Base-by-base conservation (phyloP, 2,329 filamentous ascomycete species). In the Sporothrix curviconia region DNA sequence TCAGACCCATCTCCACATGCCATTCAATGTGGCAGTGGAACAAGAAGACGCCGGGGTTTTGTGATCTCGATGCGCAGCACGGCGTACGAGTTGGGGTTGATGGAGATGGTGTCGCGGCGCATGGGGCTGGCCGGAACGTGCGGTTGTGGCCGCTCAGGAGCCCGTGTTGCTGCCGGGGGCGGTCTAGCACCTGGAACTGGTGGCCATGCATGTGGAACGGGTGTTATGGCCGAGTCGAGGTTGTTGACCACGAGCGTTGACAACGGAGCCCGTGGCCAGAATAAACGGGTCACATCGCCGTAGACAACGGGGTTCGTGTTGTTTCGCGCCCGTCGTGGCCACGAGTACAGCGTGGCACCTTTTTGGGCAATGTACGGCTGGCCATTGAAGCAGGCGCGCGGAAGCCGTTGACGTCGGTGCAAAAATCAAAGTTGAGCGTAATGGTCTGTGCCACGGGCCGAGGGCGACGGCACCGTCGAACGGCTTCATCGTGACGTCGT, bases 321-420 rank as follows among this genome's bases (percentile, higher is more conserved):
- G 65, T 70, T 63, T n/a, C 1, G 68, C 64, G 4, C 79, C 79
- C 1, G 80, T 72, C 0, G 83, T 83, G 3, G 87, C 76, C n/a
- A 79, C 86, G 84, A 85, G 75, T 89, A 91, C 6, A 92, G 73
- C 0, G 84, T 82, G 0, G 87, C 87, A 0, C 90, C 86, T 65
- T 83, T 81, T 53, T 86, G 86, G 7, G 68, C 60, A n/a, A 86
- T 78, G 66, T 88, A 90, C 7, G 85, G 85, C 44, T 83, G 71
- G 62, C 81, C 79, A 70, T 89, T 90, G 69, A 85, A 75, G 65
- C 75, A 82, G 11, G 78, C 77, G 28, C 88, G 86, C 58, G 78
- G 79, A 30, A 78, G 7, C 82, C 83, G 62, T 89, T 80, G 28
- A 70, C 73, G 43, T 89, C 79, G 25, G 78, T 74, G 66, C 82